Evolutionary conservation across 495 filamentous ascomycete genomes (phyloP).

Genomic region (Mytilinidion resinicola): DNA sequence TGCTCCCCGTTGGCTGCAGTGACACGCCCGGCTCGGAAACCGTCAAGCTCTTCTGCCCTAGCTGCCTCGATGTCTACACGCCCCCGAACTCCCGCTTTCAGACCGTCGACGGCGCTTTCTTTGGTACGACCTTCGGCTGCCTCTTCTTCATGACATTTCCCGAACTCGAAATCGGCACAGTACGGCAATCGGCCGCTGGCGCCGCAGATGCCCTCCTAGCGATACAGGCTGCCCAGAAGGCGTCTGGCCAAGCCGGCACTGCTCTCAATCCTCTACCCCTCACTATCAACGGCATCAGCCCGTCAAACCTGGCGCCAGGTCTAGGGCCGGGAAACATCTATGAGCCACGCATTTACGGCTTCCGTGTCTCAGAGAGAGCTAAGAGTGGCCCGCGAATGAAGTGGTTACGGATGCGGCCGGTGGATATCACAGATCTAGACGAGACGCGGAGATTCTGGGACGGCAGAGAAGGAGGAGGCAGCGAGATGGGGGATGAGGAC

Average conservation of each 20-base stretch:
- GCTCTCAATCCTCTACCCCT: conserved; percentile 42
- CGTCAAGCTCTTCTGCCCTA: conserved; percentile 96
- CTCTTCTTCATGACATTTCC: conserved; percentile 99
- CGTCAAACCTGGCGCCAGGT: conserved; percentile 78
- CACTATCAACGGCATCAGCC: conserved; percentile 76
- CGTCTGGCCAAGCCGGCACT: conserved; percentile 33
- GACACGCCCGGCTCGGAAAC: conserved; percentile 96
- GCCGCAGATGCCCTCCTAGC: conserved; percentile 22
- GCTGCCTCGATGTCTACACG: conserved; percentile 93
- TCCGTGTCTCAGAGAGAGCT: conserved; percentile 82
- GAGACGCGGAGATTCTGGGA: conserved; percentile 55
- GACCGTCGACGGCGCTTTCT: conserved; percentile 96
- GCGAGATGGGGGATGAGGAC: conserved; percentile 38
- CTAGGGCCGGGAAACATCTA: conserved; percentile 79
- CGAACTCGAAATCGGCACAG: conserved; percentile 66
- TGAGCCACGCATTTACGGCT: conserved; percentile 94
- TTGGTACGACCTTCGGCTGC: conserved; percentile 89
- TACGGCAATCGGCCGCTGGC: conserved; percentile 1
- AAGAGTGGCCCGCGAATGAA: conserved; percentile 89
- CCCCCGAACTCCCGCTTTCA: conserved; percentile 96
- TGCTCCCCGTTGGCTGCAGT: conserved; percentile 84
- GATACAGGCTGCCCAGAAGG: conserved; percentile 16
- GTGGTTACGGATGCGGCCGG: conserved; percentile 83
- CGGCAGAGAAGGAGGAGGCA: conserved; percentile 29
- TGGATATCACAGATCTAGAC: conserved; percentile 72